Conservation (phyloP, 1,139 yeast species). For the Taphrina wiesneri region DNA sequence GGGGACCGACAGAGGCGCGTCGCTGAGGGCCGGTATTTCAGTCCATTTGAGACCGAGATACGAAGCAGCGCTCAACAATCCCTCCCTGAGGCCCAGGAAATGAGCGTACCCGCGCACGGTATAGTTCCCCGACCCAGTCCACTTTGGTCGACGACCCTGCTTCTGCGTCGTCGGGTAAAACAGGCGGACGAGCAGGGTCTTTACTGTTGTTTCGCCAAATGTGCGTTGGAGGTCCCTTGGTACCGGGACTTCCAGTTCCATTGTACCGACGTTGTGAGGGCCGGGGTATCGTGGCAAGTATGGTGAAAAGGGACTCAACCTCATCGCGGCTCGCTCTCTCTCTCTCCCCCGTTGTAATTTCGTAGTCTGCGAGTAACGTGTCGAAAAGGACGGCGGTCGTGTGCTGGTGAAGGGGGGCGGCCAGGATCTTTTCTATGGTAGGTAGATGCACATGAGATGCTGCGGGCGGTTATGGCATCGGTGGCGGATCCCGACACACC, state of each 20-base stretch:
- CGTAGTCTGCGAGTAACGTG: too few relatives aligned
- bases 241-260: constrained; percentile 39
- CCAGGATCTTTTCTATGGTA: not conserved
- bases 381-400: not conserved
- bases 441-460: not conserved
- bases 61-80: constrained; percentile 33
- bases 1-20: constrained; percentile 21
- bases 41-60: constrained; percentile 35
- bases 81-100: constrained; percentile 29
- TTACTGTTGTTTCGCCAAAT: constrained; percentile 37
- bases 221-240: constrained; percentile 36
- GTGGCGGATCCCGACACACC: not conserved
- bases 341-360: too few relatives aligned
- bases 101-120: constrained; percentile 31
- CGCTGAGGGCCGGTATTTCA: constrained; percentile 37
- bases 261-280: constrained; percentile 40
- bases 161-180: constrained; percentile 38
- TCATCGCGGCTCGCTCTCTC: too few relatives aligned
- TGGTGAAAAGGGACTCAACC: constrained; percentile 29
- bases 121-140: constrained; percentile 37
- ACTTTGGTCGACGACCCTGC: constrained; percentile 32
- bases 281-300: constrained; percentile 40
- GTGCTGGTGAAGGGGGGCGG: not conserved
- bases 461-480: not conserved
- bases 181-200: constrained; percentile 40